These are phyloP conservation scores for Kodamaea ohmeri DNA, from an alignment of 1,139 yeast genomes.

Conservation along the genomic window DNA sequence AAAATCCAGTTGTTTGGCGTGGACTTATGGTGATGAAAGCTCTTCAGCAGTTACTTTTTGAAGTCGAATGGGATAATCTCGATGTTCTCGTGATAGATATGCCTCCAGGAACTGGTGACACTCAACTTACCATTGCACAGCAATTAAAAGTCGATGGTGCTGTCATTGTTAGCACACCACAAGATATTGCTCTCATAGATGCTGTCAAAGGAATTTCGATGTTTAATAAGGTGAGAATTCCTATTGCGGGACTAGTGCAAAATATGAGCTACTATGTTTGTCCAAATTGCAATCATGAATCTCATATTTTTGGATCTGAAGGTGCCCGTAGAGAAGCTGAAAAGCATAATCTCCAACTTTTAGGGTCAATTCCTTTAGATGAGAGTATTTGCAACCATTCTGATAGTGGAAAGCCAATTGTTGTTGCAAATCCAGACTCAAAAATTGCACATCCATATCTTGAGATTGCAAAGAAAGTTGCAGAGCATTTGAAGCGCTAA, in stretches of 20 bases:
- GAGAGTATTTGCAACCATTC: conserved; percentile 60
- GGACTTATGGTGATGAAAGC: conserved; percentile 90
- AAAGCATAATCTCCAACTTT: conserved; percentile 45
- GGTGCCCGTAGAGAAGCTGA: conserved; percentile 63
- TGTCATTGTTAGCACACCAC: conserved; percentile 81
- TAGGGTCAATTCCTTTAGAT: conserved; percentile 69
- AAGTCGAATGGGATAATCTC: conserved; percentile 73
- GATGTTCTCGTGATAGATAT: conserved; percentile 75
- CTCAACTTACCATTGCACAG: conserved; percentile 78
- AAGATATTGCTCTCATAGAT: conserved; percentile 79
- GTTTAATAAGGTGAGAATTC: conserved; percentile 74
- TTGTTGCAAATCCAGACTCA: conserved; percentile 44
- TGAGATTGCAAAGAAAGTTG: conserved; percentile 39
- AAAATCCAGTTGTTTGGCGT: conserved; percentile 78
- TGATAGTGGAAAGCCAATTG: conserved; percentile 66
- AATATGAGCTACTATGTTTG: conserved; percentile 80
- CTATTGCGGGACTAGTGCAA: conserved; percentile 74
- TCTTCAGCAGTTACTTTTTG: conserved; percentile 73
- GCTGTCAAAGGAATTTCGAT: conserved; percentile 78
- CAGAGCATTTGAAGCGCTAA: conserved; percentile 17
- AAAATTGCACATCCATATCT: conserved; percentile 38
- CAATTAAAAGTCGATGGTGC: conserved; percentile 77
- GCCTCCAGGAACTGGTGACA: conserved; percentile 95
- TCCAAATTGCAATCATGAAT: conserved; percentile 70
- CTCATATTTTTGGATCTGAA: conserved; percentile 71